Conservation (phyloP, 73 alveolate genomes). For the Symbiodinium natans region DNA sequence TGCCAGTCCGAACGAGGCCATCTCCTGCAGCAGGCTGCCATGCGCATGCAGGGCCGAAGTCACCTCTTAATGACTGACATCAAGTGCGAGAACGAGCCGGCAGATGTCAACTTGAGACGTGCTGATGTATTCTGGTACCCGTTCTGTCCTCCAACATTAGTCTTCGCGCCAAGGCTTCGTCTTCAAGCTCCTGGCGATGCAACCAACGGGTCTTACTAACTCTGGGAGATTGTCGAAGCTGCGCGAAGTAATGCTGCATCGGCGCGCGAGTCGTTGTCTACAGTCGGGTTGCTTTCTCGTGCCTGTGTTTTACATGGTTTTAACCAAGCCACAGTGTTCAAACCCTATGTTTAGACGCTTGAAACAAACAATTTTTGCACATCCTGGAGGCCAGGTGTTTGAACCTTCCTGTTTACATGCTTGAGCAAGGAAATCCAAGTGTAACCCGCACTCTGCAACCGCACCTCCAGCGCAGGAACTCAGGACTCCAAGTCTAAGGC, state of each 20-base stretch:
- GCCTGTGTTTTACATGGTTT: neutral
- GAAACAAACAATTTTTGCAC: neutral
- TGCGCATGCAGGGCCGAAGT: too few species aligned
- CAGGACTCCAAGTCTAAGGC: too few species aligned
- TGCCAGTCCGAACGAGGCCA: constrained; percentile 4
- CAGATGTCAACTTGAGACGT: too few species aligned
- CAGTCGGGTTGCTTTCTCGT: too few species aligned
- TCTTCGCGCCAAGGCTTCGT: constrained; percentile 82
- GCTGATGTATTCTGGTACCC: too few species aligned
- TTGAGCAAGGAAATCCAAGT: too few species aligned
- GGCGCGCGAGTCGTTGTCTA: neutral
- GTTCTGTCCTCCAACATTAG: constrained; percentile 75
- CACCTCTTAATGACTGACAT: too few species aligned
- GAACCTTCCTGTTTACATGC: too few species aligned
- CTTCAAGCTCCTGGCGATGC: constrained; percentile 49
- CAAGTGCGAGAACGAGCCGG: too few species aligned
- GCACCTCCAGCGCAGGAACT: neutral
- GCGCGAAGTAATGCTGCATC: neutral
- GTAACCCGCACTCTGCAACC: neutral
- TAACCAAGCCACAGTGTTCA: neutral
- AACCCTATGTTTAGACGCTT: neutral
- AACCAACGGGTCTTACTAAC: neutral
- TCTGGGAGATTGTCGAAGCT: neutral
- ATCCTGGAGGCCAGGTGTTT: too few species aligned
- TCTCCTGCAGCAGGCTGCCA: neutral